Percentiles rank a stretch among this genome's conserved stretches.
Evolutionary conservation across 2,329 filamentous ascomycete genomes (phyloP).

Genomic region (Volutella citrinella): DNA sequence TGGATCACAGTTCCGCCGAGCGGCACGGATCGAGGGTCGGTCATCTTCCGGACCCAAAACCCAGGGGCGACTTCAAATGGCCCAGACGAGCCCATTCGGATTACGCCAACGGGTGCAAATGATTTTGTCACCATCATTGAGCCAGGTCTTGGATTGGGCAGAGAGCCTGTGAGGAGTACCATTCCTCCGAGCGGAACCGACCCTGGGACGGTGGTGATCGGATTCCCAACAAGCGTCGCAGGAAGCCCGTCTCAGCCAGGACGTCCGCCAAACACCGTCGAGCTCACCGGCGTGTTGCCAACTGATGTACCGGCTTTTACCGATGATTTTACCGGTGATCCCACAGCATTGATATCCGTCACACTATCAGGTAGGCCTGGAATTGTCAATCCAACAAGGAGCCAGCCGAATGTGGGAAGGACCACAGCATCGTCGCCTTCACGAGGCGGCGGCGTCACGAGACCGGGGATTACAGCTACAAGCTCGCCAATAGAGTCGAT

Average conservation of each 20-base stretch:
- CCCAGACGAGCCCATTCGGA: no score
- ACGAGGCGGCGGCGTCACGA: no score
- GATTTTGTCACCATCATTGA: conserved; percentile 17
- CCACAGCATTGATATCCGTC: no score
- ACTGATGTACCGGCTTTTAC: no score
- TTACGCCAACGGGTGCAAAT: conserved; percentile 7
- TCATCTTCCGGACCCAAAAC: conserved; percentile 19
- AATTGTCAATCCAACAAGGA: no score
- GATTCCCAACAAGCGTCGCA: conserved; percentile 17
- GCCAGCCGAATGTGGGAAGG: no score
- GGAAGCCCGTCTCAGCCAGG: not conserved
- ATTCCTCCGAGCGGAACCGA: conserved; percentile 11
- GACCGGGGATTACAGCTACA: no score
- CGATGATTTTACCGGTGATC: no score
- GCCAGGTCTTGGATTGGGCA: conserved; percentile 7
- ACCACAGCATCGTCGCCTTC: no score
- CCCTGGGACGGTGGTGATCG: conserved; percentile 18
- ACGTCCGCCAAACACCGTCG: conserved; percentile 17
- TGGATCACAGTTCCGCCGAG: conserved; percentile 13
- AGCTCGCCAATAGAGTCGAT: no score
- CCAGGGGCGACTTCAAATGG: no score
- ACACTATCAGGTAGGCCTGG: no score
- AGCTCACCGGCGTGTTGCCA: conserved; percentile 2
- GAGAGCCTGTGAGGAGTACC: conserved; percentile 7
- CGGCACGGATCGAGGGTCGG: conserved; percentile 14